A percentile compares a stretch with the other conserved stretches of the same genome.
These are phyloP conservation scores for Aspergillus nanangensis DNA, from an alignment of 495 filamentous ascomycete genomes.

Conservation along the genomic window DNA sequence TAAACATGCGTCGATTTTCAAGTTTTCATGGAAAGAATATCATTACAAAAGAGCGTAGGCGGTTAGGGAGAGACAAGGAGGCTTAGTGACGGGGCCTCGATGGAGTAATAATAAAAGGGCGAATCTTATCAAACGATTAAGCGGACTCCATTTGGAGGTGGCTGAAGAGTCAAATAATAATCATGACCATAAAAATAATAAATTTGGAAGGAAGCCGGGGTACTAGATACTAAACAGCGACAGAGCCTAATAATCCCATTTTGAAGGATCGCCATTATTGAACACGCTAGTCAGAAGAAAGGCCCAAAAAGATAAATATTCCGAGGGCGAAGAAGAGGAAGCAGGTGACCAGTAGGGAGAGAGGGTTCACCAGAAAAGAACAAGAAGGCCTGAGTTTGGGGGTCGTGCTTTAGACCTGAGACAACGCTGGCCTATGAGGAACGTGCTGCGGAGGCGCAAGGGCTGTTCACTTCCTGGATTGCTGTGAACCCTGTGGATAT, in stretches of 20 bases:
- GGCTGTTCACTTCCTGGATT: background rate
- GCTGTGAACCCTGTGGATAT: background rate
- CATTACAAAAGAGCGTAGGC: background rate
- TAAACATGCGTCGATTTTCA: background rate
- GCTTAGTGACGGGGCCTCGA: background rate
- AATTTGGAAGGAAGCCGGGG: too few species aligned
- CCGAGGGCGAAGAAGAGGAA: background rate
- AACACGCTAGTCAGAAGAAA: background rate
- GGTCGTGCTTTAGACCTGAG: background rate
- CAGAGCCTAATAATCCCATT: background rate
- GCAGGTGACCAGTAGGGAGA: background rate
- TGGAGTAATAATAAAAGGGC: background rate
- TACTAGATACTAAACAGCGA: background rate
- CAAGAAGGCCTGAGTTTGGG: too few species aligned
- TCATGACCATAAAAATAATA: too few species aligned
- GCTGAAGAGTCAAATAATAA: too few species aligned
- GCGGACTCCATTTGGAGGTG: background rate
- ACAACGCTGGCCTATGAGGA: conserved; percentile 1
- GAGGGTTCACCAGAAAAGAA: background rate
- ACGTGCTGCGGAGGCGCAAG: background rate
- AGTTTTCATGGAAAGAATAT: too few species aligned
- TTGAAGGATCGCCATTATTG: background rate
- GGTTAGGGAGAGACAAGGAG: background rate
- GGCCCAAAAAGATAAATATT: background rate
- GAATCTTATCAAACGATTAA: background rate